Conservation (phyloP, 352 stramenopile genomes). For the Phytophthora ramorum region DNA sequence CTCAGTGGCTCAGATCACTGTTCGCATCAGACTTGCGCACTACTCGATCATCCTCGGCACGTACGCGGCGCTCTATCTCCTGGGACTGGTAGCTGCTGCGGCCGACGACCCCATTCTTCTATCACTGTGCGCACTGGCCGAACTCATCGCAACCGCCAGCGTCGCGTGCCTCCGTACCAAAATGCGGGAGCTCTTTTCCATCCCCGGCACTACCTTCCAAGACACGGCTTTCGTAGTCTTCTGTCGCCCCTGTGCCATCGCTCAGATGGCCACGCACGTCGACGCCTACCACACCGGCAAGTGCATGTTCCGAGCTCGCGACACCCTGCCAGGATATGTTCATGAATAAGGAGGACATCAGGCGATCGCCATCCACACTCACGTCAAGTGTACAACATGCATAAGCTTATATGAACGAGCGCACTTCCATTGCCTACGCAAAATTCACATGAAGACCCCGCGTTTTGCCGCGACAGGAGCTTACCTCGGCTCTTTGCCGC, state of each 20-base stretch:
- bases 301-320: constrained; percentile 47
- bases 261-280: constrained; percentile 62
- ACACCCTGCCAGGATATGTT: constrained; percentile 47
- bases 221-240: constrained; percentile 43
- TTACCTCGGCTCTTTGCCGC: too few relatives aligned
- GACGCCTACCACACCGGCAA: constrained; percentile 42
- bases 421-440: too few relatives aligned
- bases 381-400: too few relatives aligned
- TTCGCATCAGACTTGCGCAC: neutral
- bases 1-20: neutral
- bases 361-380: too few relatives aligned
- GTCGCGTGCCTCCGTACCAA: constrained; percentile 41
- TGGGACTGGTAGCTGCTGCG: constrained; percentile 19
- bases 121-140: constrained; percentile 11
- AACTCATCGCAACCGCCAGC: constrained; percentile 17
- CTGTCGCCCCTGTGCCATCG: constrained; percentile 54
- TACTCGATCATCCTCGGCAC: constrained; percentile 31
- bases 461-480: too few relatives aligned
- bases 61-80: constrained; percentile 25
- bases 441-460: too few relatives aligned
- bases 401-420: too few relatives aligned
- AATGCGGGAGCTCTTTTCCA: constrained; percentile 57
- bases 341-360: neutral
- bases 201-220: constrained; percentile 44
- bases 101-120: constrained; percentile 6